Base-by-base conservation (phyloP, 805 yeast genomes). In the Hanseniaspora nectarophila region DNA sequence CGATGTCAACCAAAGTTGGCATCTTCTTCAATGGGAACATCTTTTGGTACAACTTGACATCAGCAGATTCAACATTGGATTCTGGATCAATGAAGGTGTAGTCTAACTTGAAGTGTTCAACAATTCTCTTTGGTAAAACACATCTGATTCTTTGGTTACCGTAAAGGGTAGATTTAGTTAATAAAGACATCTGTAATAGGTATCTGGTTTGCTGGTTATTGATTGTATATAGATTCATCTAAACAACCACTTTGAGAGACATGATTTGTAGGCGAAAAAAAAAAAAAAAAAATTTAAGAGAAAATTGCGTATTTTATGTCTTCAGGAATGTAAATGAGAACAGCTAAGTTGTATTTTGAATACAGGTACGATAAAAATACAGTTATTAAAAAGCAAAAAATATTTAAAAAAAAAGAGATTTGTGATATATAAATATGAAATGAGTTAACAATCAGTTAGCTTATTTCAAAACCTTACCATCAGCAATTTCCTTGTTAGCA, bases 401-500 rank as follows among this genome's bases (percentile, higher is more conserved):
- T 13, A 8, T 13, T 13, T 12, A 31, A 31, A 15, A 13, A 12
- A 15, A 31, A 31, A 31, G n/a, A 13, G 5, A 3, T 12, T 13
- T 15, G 15, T 12, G n/a, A 12, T 5, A 20, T 13, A 37, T 5
- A 21, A 12, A n/a, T n/a, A n/a, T n/a, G n/a, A n/a, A n/a, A n/a
- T n/a, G n/a, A 28, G 31, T 28, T 6, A 28, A 28, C 31, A 28
- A 28, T n/a, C 4, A 28, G 31, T 21, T 13, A 16, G 34, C 34
- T 42, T 42, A 42, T 80, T 90, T 90, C 75, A 88, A 82, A 61
- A 90, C 97, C 79, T 90, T 89, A 75, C 98, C 98, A 71, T 90
- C 98, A 60, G 83, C 95, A 64, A 90, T 84, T 75, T 85, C 95
- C 69, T 75, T 82, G 67, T 74, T 67, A 73, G 78, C 83, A 67